A percentile compares a stretch with the other conserved stretches of the same genome.
phyloP scores from a whole-genome alignment of 139 green algal species.

The Axilococcus clingmanii region DNA sequence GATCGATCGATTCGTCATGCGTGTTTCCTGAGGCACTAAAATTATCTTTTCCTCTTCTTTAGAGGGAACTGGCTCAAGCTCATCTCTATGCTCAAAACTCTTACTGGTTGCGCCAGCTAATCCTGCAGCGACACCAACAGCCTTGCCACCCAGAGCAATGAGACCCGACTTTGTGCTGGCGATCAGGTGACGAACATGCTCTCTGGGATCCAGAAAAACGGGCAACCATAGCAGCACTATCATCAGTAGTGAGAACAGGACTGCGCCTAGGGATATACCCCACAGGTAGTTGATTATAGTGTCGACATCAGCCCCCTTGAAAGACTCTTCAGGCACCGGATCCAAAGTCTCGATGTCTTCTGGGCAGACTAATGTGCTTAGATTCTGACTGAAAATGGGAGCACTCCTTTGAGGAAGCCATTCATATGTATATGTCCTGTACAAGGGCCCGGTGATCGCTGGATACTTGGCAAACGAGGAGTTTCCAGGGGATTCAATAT shows the following conservation, averaged over 20 bases:
- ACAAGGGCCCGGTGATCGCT: slow-evolving; percentile 6
- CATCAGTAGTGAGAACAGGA: neutral
- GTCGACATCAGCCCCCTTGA: neutral
- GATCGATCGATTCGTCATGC: neutral
- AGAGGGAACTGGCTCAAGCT: no score
- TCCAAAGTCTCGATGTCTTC: neutral
- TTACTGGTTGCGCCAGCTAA: no score
- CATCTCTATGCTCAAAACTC: no score
- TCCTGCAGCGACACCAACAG: no score
- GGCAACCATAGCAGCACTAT: slow-evolving; percentile 1
- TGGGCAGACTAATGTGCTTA: slow-evolving; percentile 1
- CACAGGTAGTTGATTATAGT: neutral
- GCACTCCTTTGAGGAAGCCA: neutral
- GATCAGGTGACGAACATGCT: neutral
- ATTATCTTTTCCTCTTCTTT: no score
- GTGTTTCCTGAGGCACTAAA: no score
- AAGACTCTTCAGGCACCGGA: neutral
- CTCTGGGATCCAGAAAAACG: neutral
- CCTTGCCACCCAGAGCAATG: no score
- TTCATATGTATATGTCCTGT: slow-evolving; percentile 7
- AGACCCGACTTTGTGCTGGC: no score
- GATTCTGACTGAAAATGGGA: neutral
- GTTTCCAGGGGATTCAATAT: neutral
- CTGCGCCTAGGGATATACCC: neutral
- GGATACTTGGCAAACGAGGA: neutral